Evolutionary conservation across 768 basidiomycete genomes (phyloP).

Genomic region (Tylopilus sp.): DNA sequence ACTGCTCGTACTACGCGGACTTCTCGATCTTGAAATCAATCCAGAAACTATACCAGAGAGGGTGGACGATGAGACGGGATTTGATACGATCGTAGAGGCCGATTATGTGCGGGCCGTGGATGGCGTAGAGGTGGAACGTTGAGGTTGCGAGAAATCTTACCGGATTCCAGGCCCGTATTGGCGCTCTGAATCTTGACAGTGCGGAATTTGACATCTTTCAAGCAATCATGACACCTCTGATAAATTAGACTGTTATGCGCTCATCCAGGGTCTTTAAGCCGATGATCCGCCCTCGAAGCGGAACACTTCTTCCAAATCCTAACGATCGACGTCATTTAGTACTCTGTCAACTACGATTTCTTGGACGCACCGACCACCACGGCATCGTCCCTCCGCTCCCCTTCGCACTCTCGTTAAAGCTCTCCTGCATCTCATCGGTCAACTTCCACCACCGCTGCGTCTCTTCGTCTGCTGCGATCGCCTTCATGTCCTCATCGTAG

Average conservation of each 20-base stretch:
- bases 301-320: conserved; percentile 67
- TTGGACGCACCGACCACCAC: conserved; percentile 60
- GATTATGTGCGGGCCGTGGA: conserved; percentile 41
- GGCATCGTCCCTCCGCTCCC: conserved; percentile 67
- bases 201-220: background rate
- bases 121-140: conserved; percentile 45
- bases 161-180: too few relatives aligned
- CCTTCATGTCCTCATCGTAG: conserved; percentile 63
- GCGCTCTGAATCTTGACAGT: too few relatives aligned
- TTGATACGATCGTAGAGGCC: conserved; percentile 55
- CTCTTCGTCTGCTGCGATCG: conserved; percentile 58
- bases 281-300: conserved; percentile 50
- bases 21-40: conserved; percentile 49
- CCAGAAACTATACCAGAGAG: conserved; percentile 36
- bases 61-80: conserved; percentile 26
- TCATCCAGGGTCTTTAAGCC: too few relatives aligned
- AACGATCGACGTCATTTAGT: background rate
- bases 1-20: conserved; percentile 54
- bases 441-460: conserved; percentile 78
- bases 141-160: too few relatives aligned
- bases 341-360: background rate
- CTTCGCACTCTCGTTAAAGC: conserved; percentile 62
- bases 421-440: conserved; percentile 77
- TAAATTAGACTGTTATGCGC: background rate
- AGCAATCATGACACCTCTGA: too few relatives aligned